phyloP scores from a whole-genome alignment of 2,329 filamentous ascomycete genomes.

The Paecilomyces sp. region DNA sequence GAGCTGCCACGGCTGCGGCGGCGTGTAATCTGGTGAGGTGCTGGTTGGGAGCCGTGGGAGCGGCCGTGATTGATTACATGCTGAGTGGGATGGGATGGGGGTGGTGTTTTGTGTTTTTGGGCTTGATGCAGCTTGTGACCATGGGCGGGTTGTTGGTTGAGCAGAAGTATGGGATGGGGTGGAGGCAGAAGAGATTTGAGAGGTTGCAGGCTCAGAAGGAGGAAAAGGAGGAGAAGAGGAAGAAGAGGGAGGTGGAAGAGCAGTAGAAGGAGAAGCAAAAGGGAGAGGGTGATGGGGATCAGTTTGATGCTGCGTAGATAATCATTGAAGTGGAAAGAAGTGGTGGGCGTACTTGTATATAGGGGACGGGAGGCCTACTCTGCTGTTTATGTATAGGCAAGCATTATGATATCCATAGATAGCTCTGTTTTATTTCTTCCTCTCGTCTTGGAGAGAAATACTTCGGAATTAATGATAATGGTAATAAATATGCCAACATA shows the following conservation, averaged over 20 bases:
- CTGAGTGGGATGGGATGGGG: constrained; percentile 26
- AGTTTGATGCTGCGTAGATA: no score
- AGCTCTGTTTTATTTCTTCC: no score
- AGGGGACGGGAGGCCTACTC: no score
- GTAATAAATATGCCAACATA: no score
- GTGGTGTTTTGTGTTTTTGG: constrained; percentile 32
- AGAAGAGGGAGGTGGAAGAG: neutral
- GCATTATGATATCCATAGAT: no score
- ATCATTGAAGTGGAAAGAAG: no score
- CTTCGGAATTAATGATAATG: no score
- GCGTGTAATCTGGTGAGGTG: constrained; percentile 31
- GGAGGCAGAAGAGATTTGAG: constrained; percentile 15
- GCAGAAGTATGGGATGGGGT: constrained; percentile 17
- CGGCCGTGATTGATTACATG: constrained; percentile 28
- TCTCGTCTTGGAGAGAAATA: no score
- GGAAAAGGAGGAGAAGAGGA: neutral
- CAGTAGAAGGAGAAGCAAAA: neutral
- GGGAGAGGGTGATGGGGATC: no score
- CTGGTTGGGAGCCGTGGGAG: constrained; percentile 26
- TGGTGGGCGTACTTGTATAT: no score
- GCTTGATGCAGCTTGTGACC: constrained; percentile 25
- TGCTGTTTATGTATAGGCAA: no score
- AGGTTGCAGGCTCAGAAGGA: neutral
- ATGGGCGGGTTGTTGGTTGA: constrained; percentile 22
- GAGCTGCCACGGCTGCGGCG: constrained; percentile 26